Conservation (phyloP, 116 monocot genomes). For the Cymodocea nodosa region DNA sequence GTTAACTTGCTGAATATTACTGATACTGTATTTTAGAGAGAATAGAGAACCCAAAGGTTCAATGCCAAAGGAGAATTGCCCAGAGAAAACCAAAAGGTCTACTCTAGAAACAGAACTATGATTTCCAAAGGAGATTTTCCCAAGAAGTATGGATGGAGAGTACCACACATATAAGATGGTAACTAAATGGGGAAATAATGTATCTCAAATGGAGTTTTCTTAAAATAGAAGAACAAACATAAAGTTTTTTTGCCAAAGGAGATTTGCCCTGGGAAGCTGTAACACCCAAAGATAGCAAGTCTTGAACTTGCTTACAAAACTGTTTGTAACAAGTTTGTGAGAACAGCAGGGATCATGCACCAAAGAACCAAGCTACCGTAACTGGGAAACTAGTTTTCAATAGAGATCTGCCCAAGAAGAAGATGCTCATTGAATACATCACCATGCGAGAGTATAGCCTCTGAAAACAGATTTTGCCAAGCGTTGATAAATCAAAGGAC, state of each 20-base stretch:
- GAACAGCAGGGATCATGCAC: neutral
- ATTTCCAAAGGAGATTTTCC: slow-evolving; percentile 61
- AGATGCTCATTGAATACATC: neutral
- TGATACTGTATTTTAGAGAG: neutral
- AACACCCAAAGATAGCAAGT: slow-evolving; percentile 7
- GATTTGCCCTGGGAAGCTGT: slow-evolving; percentile 44
- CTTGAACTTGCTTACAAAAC: slow-evolving; percentile 1
- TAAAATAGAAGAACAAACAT: slow-evolving; percentile 8
- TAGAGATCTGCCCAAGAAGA: slow-evolving; percentile 31
- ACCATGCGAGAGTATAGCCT: too few species aligned
- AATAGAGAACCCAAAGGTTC: slow-evolving; percentile 13
- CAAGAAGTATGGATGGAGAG: slow-evolving; percentile 1
- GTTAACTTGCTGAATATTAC: neutral
- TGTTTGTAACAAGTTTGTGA: slow-evolving; percentile 13
- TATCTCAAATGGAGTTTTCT: slow-evolving; percentile 5
- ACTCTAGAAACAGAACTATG: slow-evolving; percentile 7
- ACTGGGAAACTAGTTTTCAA: slow-evolving; percentile 10
- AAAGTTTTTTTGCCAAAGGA: slow-evolving; percentile 52
- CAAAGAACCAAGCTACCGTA: neutral
- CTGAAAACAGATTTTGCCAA: too few species aligned
- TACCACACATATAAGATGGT: slow-evolving; percentile 25
- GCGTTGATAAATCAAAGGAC: too few species aligned
- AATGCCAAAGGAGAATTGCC: slow-evolving; percentile 31
- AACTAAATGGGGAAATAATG: slow-evolving; percentile 4
- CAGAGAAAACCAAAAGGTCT: slow-evolving; percentile 10